Base-by-base conservation (phyloP, 2,329 filamentous ascomycete genomes). In the Phoma sp. region DNA sequence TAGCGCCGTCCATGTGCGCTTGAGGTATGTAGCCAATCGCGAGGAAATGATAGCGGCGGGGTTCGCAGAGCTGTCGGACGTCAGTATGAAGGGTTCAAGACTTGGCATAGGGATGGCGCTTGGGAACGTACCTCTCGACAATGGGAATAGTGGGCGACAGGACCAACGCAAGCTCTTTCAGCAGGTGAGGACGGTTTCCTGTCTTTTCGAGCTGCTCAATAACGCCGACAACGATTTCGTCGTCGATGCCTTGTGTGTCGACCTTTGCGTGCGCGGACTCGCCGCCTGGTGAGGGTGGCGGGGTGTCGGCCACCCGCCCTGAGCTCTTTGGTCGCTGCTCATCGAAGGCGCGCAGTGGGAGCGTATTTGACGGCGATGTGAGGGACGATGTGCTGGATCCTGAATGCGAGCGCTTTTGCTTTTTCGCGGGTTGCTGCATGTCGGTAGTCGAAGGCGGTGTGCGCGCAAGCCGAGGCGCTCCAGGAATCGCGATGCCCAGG, bases 31-130 rank as follows among this genome's bases (percentile, higher is more conserved):
- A 33, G 92, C 89, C 45, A 99, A 82, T 67, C 95, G 89, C 37
- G 95, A 97, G 2, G 93, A 96, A 65, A 99, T 93, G 67, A 99
- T 92, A 53, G 95, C 93, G 69, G 91, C 92, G 50, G 93, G 93
- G 73, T 98, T 98, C 46, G 93, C 92, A 62, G 95, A 98, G 77
- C 95, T 98, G 73, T 50, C 61, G 53, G 28, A 64, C 42, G 47
- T 69, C 59, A 73, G 71, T 63, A 74, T 76, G 66, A 76, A 65
- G 7, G 52, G 65, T 61, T 29, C 32, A 20, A 36, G 42, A 52
- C 56, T 54, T 66, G 61, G 50, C 23, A 60, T 62, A 62, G 42
- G 51, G 25, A n/a, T n/a, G n/a, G n/a, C 42, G 54, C 18, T 23
- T 21, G 62, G 33, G 47, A 51, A 85, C 92, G 76, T 87, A 97